These are phyloP conservation scores for Ceratocystiopsis sp. DNA, from an alignment of 2,329 filamentous ascomycete genomes.

Conservation along the genomic window DNA sequence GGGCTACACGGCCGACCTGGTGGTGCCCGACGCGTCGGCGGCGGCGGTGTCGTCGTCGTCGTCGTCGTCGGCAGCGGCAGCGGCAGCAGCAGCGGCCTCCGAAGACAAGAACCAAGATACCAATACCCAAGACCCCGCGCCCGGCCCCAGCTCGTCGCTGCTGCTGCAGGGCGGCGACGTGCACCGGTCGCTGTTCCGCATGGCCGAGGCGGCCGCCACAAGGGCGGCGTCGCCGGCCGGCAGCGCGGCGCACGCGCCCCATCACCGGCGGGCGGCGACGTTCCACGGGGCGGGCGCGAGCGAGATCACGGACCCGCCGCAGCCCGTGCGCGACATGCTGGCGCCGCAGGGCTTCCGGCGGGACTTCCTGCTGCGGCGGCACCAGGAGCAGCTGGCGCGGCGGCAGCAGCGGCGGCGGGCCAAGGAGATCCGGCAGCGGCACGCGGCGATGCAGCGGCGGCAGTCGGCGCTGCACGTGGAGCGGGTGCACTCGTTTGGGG, in stretches of 20 bases:
- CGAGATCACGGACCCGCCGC: slow-evolving; percentile 2
- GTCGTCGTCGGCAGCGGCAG: too few relatives aligned
- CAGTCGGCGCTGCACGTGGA: slow-evolving; percentile 6
- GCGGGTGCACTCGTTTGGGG: slow-evolving; percentile 3
- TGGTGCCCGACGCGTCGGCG: neutral
- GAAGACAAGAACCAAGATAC: slow-evolving; percentile 8
- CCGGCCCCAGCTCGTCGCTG: slow-evolving; percentile 40
- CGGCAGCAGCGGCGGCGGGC: slow-evolving; percentile 20
- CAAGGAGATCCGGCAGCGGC: slow-evolving; percentile 15
- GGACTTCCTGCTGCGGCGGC: slow-evolving; percentile 22
- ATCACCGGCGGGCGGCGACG: slow-evolving; percentile 39
- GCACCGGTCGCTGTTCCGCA: slow-evolving; percentile 61
- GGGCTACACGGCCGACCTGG: slow-evolving; percentile 18
- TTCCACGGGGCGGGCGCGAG: slow-evolving; percentile 36
- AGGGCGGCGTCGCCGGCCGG: slow-evolving; percentile 1
- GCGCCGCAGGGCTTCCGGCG: slow-evolving; percentile 33
- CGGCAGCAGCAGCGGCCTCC: slow-evolving; percentile 4
- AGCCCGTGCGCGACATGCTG: slow-evolving; percentile 16
- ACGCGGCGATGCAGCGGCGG: slow-evolving; percentile 5
- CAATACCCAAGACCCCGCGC: neutral
- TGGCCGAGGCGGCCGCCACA: slow-evolving; percentile 40
- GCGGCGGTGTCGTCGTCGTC: too few relatives aligned
- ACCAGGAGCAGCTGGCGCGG: slow-evolving; percentile 15
- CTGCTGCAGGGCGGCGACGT: slow-evolving; percentile 61
- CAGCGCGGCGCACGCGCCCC: neutral